Base-by-base conservation (phyloP, 2,329 filamentous ascomycete species). In the Fusarium sp. region DNA sequence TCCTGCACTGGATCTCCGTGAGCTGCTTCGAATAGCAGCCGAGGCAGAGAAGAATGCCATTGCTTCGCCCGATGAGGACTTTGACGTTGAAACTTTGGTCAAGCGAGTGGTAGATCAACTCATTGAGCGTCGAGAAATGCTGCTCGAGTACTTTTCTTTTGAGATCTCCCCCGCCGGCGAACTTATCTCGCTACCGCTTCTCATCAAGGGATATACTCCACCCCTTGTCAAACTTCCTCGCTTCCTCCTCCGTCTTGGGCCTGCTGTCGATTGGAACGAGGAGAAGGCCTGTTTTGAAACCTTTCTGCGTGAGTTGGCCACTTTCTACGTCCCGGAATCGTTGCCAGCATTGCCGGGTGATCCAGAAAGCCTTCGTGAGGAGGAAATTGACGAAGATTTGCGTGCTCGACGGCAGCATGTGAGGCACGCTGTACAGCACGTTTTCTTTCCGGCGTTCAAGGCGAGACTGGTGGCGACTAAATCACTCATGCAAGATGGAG, bases 361-460 rank as follows among this genome's bases (percentile, higher is more conserved):
- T 2, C 82, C 79, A 8, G 80, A 82, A 56, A 74, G 80, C 71
- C 60, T 71, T 70, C 65, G 83, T 45, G 78, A 80, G 5, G 84
- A 85, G 48, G 80, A 82, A 0, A 75, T 89, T 6, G 83, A 88
- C 11, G 85, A 87, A 0, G 86, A 88, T 63, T 78, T 89, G n/a
- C 87, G 85, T 66, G 85, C 86, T 37, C 88, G 95, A 43, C 88
- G 94, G 61, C 85, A 86, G 39, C 91, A 97, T 77, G 85, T 99
- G n/a, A 87, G 89, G 35, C 89, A 91, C 77, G 92, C 92, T 43
- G 83, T 99, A 2, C 96, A 99, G 83, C 90, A 97, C 83, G 87
- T 95, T 11, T 88, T 99, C 65, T 98, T 99, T 77, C 97, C 97
- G 0, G 94, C 95, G 1, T 94, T 98, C 80, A 94, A 95, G 81